Conservation (phyloP, 2,329 filamentous ascomycete species). For the Diaporthe citrichinensis region DNA sequence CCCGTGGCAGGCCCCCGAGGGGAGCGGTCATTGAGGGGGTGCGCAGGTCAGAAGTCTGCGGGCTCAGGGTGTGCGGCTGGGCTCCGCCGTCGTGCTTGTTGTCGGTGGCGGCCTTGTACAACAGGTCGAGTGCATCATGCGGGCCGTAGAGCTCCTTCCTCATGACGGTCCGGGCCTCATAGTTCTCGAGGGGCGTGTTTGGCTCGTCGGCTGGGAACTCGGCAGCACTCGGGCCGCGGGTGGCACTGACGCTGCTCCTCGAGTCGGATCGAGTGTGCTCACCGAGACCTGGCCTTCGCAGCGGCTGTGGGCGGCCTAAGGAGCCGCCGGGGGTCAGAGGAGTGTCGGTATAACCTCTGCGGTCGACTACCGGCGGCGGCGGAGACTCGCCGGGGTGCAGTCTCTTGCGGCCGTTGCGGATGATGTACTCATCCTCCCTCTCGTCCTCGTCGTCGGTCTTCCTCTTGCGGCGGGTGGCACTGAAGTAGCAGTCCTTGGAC, state of each 20-base stretch:
- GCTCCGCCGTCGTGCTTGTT: constrained; percentile 49
- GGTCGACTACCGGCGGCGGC: constrained; percentile 56
- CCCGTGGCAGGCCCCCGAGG: constrained; percentile 21
- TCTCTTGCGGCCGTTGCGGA: constrained; percentile 82
- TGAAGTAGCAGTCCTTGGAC: constrained; percentile 98
- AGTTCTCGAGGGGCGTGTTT: constrained; percentile 74
- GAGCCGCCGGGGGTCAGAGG: constrained; percentile 78
- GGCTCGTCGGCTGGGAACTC: constrained; percentile 65
- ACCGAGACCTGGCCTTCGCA: constrained; percentile 69
- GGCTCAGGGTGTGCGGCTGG: constrained; percentile 27
- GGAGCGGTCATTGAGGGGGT: constrained; percentile 19
- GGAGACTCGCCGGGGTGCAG: constrained; percentile 63
- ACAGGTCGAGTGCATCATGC: constrained; percentile 90
- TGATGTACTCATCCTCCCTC: constrained; percentile 75
- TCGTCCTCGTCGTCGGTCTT: constrained; percentile 76
- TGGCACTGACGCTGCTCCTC: constrained; percentile 50
- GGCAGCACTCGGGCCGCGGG: constrained; percentile 45
- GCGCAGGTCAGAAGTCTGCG: constrained; percentile 25
- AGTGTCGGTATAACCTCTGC: constrained; percentile 63
- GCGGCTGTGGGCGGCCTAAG: constrained; percentile 74
- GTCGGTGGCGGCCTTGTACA: constrained; percentile 87
- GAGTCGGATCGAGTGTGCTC: constrained; percentile 53
- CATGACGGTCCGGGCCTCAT: constrained; percentile 76
- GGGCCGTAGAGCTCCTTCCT: constrained; percentile 85
- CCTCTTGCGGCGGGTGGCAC: constrained; percentile 91